A percentile compares a stretch with the other conserved stretches of the same genome.
Evolutionary conservation across 1,284 basidiomycete species (phyloP).

Genomic region (Tylopilus orsonianus): DNA sequence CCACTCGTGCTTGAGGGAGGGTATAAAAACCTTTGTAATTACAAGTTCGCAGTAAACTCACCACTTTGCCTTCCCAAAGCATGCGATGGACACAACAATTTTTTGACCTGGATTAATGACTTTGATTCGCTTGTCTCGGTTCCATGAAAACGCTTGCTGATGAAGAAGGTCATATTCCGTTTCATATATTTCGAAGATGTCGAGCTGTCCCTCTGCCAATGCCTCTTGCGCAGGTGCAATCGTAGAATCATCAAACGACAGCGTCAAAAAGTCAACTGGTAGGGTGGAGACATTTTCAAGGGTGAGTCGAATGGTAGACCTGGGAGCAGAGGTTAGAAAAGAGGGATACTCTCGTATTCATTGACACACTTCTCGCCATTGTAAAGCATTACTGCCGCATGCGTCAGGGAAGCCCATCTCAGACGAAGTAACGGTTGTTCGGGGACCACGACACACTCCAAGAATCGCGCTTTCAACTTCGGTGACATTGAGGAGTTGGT

Average conservation of each 20-base stretch:
- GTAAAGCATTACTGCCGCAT: slow-evolving; percentile 91
- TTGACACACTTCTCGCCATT: slow-evolving; percentile 81
- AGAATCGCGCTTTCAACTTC: slow-evolving; percentile 45
- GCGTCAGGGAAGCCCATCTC: slow-evolving; percentile 82
- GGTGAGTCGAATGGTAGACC: slow-evolving; percentile 79
- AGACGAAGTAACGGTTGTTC: slow-evolving; percentile 87
- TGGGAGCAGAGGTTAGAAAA: slow-evolving; percentile 34
- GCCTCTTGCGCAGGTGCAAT: slow-evolving; percentile 73
- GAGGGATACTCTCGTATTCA: background rate
- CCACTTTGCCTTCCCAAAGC: slow-evolving; percentile 91
- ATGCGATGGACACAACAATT: slow-evolving; percentile 65
- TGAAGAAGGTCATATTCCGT: slow-evolving; percentile 82
- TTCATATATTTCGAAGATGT: slow-evolving; percentile 87
- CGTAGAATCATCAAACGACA: slow-evolving; percentile 89
- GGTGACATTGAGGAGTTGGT: slow-evolving; percentile 27
- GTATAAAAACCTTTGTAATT: slow-evolving; percentile 3
- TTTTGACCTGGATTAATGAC: slow-evolving; percentile 73
- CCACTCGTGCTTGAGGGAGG: slow-evolving; percentile 62
- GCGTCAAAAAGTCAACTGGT: slow-evolving; percentile 81
- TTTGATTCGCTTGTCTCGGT: slow-evolving; percentile 49
- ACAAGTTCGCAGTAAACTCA: slow-evolving; percentile 40
- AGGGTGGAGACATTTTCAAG: slow-evolving; percentile 85
- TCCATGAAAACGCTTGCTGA: slow-evolving; percentile 82
- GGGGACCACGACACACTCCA: slow-evolving; percentile 79
- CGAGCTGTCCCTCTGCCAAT: slow-evolving; percentile 76